A percentile compares a stretch with the other conserved stretches of the same genome.
phyloP scores from a whole-genome alignment of 306 rosid genomes.

The Boehmeria nivea region DNA sequence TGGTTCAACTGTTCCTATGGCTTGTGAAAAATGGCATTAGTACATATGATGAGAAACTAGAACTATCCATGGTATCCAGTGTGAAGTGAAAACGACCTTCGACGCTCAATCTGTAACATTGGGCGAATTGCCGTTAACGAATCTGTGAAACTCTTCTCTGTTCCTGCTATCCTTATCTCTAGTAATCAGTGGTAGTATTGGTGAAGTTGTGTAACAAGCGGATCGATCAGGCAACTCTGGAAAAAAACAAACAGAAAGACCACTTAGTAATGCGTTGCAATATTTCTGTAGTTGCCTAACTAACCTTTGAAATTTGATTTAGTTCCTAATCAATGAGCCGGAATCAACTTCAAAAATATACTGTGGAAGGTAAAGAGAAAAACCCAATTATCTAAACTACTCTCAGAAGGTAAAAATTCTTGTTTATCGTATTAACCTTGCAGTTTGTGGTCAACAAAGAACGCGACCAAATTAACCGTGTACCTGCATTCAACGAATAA shows the following conservation, averaged over 20 bases:
- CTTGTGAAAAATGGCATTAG: no score
- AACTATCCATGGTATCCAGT: no score
- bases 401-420: not conserved
- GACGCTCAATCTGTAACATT: slow-evolving; percentile 25
- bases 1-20: no score
- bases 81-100: slow-evolving; percentile 4
- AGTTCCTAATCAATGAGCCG: slow-evolving; percentile 4
- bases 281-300: no score
- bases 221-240: slow-evolving; percentile 50
- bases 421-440: slow-evolving; percentile 35
- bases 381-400: not conserved
- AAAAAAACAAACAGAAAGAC: slow-evolving; percentile 1
- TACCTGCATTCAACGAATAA: slow-evolving; percentile 30
- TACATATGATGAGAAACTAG: no score
- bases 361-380: not conserved
- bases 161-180: slow-evolving; percentile 35
- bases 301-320: not conserved
- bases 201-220: slow-evolving; percentile 16
- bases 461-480: slow-evolving; percentile 38
- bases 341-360: not conserved
- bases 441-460: slow-evolving; percentile 36
- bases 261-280: no score
- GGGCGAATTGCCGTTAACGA: slow-evolving; percentile 26
- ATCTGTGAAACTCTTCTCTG: slow-evolving; percentile 30
- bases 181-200: slow-evolving; percentile 30